Percentiles rank a stretch among this genome's conserved stretches.
Evolutionary conservation across 208 protist genomes (phyloP).

Genomic region (Phytomonas sp.): DNA sequence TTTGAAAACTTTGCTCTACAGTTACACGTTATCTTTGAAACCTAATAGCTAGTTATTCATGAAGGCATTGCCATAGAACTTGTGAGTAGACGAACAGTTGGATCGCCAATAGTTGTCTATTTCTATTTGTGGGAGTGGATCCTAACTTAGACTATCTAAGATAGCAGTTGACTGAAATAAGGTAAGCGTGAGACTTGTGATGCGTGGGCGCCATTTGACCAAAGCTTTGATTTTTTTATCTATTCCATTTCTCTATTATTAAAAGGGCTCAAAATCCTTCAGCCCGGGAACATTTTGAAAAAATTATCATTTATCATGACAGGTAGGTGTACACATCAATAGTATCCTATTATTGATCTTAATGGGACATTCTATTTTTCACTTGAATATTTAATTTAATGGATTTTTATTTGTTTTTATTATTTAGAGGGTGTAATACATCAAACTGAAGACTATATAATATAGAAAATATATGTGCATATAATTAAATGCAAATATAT

Average conservation of each 20-base stretch:
- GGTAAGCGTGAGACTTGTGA: neutral
- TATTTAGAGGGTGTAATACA: neutral
- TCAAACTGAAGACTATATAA: slow-evolving; percentile 1
- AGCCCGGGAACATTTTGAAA: neutral
- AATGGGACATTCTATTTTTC: neutral
- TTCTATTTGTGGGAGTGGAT: too few relatives aligned
- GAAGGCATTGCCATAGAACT: too few relatives aligned
- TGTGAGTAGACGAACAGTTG: too few relatives aligned
- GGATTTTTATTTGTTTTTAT: neutral
- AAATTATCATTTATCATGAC: neutral
- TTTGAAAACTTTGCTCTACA: neutral
- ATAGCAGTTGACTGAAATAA: neutral
- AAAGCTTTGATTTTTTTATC: neutral
- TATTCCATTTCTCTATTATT: neutral
- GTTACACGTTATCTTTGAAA: neutral
- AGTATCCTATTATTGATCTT: neutral
- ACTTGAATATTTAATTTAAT: neutral
- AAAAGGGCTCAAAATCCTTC: neutral
- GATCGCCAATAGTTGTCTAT: too few relatives aligned
- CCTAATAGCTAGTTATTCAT: neutral
- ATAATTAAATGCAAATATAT: slow-evolving; percentile 4
- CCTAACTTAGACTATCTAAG: too few relatives aligned
- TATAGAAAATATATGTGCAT: neutral
- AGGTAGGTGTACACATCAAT: neutral
- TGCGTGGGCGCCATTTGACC: neutral